Evolutionary conservation across 2,329 filamentous ascomycete genomes (phyloP).

Genomic region (Fusarium chaquense): DNA sequence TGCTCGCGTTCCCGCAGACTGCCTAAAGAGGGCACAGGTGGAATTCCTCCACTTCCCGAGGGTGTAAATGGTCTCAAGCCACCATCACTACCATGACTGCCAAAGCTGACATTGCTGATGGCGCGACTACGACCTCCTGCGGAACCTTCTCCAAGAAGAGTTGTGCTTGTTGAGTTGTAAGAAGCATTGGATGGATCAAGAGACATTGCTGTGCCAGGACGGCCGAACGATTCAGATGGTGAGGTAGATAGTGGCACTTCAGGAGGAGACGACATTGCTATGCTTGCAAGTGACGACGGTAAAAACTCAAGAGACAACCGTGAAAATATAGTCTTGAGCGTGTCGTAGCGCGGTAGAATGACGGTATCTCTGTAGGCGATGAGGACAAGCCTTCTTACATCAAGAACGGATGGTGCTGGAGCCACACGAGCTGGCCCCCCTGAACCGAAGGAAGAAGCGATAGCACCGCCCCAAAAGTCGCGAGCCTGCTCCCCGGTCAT

Average conservation of each 20-base stretch:
- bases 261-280: constrained; percentile 66
- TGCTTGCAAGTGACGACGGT: constrained; percentile 64
- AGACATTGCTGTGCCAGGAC: constrained; percentile 80
- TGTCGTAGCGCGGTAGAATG: constrained; percentile 89
- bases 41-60: constrained; percentile 45
- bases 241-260: constrained; percentile 65
- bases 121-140: constrained; percentile 77
- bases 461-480: constrained; percentile 88
- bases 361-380: constrained; percentile 89
- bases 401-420: constrained; percentile 70
- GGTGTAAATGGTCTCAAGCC: constrained; percentile 65
- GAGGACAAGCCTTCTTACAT: constrained; percentile 89
- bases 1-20: constrained; percentile 68
- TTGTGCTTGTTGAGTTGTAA: constrained; percentile 83
- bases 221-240: constrained; percentile 63
- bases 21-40: constrained; percentile 49
- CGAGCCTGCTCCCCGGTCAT: constrained; percentile 82
- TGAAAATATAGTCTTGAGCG: constrained; percentile 89
- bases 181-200: constrained; percentile 80
- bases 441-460: constrained; percentile 54
- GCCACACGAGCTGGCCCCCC: constrained; percentile 58
- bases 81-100: constrained; percentile 63
- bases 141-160: constrained; percentile 76
- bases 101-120: constrained; percentile 84
- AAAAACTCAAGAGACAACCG: constrained; percentile 86